Evolutionary conservation across 805 yeast species (phyloP).

Genomic region (Monosporozyma aerobia): DNA sequence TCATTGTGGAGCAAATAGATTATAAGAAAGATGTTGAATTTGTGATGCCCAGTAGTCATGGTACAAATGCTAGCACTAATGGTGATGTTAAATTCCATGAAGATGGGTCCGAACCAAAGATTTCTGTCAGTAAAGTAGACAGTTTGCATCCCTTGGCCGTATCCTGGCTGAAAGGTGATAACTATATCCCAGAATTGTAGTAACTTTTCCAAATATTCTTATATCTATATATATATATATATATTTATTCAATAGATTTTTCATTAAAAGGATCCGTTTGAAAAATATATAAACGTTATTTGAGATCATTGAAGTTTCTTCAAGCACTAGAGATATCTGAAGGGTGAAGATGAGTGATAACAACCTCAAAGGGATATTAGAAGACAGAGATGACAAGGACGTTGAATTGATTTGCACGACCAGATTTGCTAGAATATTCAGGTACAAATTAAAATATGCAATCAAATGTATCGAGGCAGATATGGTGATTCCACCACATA

Average conservation of each 20-base stretch:
- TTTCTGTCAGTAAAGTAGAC: constrained; percentile 27
- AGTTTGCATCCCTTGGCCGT: constrained; percentile 68
- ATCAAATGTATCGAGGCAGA: constrained; percentile 21
- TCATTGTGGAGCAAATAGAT: constrained; percentile 32
- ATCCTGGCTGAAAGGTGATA: constrained; percentile 43
- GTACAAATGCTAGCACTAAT: constrained; percentile 8
- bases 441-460: constrained; percentile 7
- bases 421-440: constrained; percentile 19
- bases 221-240: neutral
- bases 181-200: constrained; percentile 2
- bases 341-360: too few relatives aligned
- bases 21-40: constrained; percentile 29
- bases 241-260: neutral
- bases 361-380: neutral
- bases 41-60: constrained; percentile 7
- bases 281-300: neutral
- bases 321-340: neutral
- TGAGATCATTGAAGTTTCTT: neutral
- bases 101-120: constrained; percentile 5
- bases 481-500: constrained; percentile 23
- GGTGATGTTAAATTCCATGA: constrained; percentile 14
- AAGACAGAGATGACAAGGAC: neutral
- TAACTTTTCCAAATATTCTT: neutral
- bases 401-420: constrained; percentile 14
- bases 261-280: neutral